Conservation (phyloP, 305 asterid genomes). For the Fraxinus platypoda region DNA sequence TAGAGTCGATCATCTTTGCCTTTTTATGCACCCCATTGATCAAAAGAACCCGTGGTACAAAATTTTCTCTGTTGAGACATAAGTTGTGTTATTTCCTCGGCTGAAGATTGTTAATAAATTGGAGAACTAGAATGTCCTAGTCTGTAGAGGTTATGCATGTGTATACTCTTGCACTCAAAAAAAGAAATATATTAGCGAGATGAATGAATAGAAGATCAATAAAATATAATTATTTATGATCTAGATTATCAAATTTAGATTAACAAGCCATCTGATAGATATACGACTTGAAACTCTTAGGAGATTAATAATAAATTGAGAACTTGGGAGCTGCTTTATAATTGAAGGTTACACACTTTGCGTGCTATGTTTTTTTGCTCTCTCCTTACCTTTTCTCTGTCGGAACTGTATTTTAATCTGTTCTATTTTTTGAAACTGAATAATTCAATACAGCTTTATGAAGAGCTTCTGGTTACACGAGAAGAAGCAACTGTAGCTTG, state of each 20-base stretch:
- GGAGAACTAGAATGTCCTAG: not conserved
- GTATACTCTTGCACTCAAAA: not conserved
- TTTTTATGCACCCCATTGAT: not conserved
- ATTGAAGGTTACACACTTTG: slow-evolving; percentile 13
- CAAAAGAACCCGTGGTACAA: not conserved
- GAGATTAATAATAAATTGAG: slow-evolving; percentile 9
- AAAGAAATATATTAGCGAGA: not conserved
- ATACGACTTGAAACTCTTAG: not conserved
- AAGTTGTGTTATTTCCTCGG: not conserved
- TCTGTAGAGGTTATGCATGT: not conserved
- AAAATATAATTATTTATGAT: not conserved
- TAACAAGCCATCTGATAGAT: not conserved
- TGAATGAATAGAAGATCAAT: not conserved
- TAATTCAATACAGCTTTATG: slow-evolving; percentile 51
- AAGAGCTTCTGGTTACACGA: slow-evolving; percentile 59
- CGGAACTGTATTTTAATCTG: not conserved
- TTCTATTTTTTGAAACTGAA: slow-evolving; percentile 7
- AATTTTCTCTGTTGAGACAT: not conserved
- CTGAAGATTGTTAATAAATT: not conserved
- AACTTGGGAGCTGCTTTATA: slow-evolving; percentile 13
- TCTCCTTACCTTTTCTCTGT: not conserved
- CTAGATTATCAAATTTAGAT: slow-evolving; percentile 1
- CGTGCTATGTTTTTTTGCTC: not conserved
- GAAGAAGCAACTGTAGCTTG: slow-evolving; percentile 64
- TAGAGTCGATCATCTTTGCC: not conserved